These are phyloP conservation scores for Rhizopogon roseolus DNA, from an alignment of 768 basidiomycete genomes.

Conservation along the genomic window DNA sequence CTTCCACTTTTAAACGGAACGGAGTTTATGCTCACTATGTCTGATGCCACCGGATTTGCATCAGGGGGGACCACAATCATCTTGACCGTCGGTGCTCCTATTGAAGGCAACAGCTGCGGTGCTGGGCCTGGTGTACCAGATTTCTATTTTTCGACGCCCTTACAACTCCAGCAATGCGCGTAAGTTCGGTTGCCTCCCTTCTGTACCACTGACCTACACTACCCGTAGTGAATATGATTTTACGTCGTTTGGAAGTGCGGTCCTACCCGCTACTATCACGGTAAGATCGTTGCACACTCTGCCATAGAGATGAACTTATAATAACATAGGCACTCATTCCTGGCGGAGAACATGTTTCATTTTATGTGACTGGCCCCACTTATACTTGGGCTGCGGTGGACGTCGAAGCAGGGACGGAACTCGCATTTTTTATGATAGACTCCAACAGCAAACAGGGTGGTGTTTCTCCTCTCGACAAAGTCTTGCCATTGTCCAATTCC, in stretches of 20 bases:
- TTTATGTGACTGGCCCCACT: slow-evolving; percentile 27
- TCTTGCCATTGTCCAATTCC: slow-evolving; percentile 41
- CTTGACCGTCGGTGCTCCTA: slow-evolving; percentile 42
- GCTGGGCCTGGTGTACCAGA: slow-evolving; percentile 40
- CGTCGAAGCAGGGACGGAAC: slow-evolving; percentile 50
- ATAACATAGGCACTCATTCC: slow-evolving; percentile 53
- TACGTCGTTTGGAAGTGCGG: slow-evolving; percentile 37
- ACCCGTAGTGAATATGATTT: slow-evolving; percentile 40
- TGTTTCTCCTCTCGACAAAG: slow-evolving; percentile 45
- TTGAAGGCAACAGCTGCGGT: slow-evolving; percentile 40
- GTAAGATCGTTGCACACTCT: slow-evolving; percentile 26
- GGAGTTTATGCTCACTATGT: slow-evolving; percentile 59
- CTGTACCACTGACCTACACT: slow-evolving; percentile 2
- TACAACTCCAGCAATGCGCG: slow-evolving; percentile 59
- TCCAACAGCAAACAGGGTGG: slow-evolving; percentile 50
- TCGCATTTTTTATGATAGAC: slow-evolving; percentile 56
- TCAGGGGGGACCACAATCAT: slow-evolving; percentile 54
- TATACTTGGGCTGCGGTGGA: slow-evolving; percentile 51
- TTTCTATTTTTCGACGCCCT: slow-evolving; percentile 47
- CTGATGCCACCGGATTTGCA: slow-evolving; percentile 64
- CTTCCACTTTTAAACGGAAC: slow-evolving; percentile 35
- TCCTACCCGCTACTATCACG: slow-evolving; percentile 48
- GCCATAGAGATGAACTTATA: background rate
- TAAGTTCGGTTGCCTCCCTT: slow-evolving; percentile 18
- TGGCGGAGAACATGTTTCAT: slow-evolving; percentile 46